Evolutionary conservation across 31 red algal genomes (phyloP), one percentile per base, ranked within the genome.

Genomic region (Endocladia muricata): DNA sequence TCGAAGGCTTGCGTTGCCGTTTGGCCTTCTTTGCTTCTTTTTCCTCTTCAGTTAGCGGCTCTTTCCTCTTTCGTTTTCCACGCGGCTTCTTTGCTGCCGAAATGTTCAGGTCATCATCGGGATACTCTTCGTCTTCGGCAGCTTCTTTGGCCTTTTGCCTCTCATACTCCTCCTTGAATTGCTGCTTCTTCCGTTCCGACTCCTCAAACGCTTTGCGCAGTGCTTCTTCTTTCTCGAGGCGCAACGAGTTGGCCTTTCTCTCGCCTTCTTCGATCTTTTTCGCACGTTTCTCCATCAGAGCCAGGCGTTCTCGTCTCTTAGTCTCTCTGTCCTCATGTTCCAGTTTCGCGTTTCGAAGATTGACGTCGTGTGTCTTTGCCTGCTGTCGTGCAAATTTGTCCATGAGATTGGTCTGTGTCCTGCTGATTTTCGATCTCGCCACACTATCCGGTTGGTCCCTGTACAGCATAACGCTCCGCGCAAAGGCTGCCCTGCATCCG

Each of bases 311-410:
- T 41, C 70, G 36, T 19, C 71, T 37, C 25, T 58, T 41, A 25
- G 43, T 42, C 32, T 88, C 73, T 36, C 64, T 63, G 32, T 78
- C 73, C 34, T 88, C 84, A 2, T 42, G 62, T 17, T 33, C 63
- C 36, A 64, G 58, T 4, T 35, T 64, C 15, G 84, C 84, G 58
- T 88, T 88, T 36, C 73, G 52, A 33, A 88, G 38, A 21, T 79
- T 88, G 17, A 88, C 84, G 8, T 88, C 84, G 51, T 88, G 84
- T 38, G 62, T 72, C 44, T 79, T 88, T 3, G 48, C 74, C 57
- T 88, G 74, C 42, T 88, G 84, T 29, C 65, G 47, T 0, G 71
- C 65, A 64, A 79, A 88, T 26, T 54, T 70, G 38, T 72, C 84
- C 2, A 79, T 63, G 19, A 32, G 38, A 4, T 72, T 13, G 9